Conservation (phyloP, 768 basidiomycete genomes). For the Amanita jacksonii region DNA sequence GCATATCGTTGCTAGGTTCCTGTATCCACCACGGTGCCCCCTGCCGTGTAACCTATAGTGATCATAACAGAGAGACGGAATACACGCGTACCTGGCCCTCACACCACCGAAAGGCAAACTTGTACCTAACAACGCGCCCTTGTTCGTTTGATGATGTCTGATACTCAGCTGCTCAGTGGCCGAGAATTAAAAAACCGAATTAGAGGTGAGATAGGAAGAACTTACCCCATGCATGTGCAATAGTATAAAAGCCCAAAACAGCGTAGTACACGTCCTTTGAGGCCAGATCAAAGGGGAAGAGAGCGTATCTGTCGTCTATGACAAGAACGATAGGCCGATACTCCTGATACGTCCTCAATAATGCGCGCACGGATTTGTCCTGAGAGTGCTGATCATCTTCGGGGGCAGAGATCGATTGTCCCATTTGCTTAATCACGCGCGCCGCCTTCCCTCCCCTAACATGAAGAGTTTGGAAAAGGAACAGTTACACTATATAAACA, state of each 20-base stretch:
- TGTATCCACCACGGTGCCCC: slow-evolving; percentile 39
- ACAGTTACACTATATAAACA: background rate
- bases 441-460: slow-evolving; percentile 64
- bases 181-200: background rate
- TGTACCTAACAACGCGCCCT: slow-evolving; percentile 61
- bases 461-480: slow-evolving; percentile 3
- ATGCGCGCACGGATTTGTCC: slow-evolving; percentile 62
- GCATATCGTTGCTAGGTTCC: background rate
- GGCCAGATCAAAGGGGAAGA: slow-evolving; percentile 63
- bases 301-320: slow-evolving; percentile 62
- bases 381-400: slow-evolving; percentile 60
- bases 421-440: slow-evolving; percentile 35
- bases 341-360: slow-evolving; percentile 48
- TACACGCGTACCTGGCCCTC: slow-evolving; percentile 42
- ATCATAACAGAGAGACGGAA: background rate
- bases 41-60: slow-evolving; percentile 14
- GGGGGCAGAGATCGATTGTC: slow-evolving; percentile 27
- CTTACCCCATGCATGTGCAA: slow-evolving; percentile 64
- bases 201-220: slow-evolving; percentile 4
- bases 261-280: slow-evolving; percentile 35
- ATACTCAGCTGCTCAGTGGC: slow-evolving; percentile 43
- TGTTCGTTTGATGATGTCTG: slow-evolving; percentile 37
- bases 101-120: slow-evolving; percentile 83
- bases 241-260: slow-evolving; percentile 65
- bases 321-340: slow-evolving; percentile 57